A percentile compares a stretch with the other conserved stretches of the same genome.
Evolutionary conservation across 139 green algal genomes (phyloP).

Genomic region (Edaphochlamys debaryana): DNA sequence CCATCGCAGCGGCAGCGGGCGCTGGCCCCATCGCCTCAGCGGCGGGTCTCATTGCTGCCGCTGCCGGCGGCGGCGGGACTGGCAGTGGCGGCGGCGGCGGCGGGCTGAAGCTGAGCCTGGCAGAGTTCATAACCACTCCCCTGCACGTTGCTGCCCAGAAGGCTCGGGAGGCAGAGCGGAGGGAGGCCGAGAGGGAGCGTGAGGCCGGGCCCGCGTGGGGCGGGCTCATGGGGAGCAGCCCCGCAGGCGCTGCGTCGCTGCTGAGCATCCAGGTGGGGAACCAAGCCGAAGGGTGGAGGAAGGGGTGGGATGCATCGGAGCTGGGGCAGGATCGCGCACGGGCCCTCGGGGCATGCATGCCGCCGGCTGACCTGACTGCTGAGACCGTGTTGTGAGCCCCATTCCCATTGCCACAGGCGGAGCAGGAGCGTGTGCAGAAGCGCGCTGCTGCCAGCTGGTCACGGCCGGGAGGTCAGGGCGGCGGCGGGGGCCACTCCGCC

Average conservation of each 20-base stretch:
- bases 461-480: no score
- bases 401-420: no score
- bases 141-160: neutral
- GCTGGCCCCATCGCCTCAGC: neutral
- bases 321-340: no score
- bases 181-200: constrained; percentile 10
- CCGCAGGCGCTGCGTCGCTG: constrained; percentile 1
- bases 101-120: constrained; percentile 34
- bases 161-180: neutral
- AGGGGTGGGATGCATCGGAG: no score
- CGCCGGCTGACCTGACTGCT: no score
- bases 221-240: constrained; percentile 3
- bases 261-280: constrained; percentile 41
- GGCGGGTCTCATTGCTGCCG: neutral
- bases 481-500: neutral
- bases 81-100: neutral
- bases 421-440: constrained; percentile 25
- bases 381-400: no score
- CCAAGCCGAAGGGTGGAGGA: no score
- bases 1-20: no score
- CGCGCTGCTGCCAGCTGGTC: constrained; percentile 7
- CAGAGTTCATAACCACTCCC: constrained; percentile 40
- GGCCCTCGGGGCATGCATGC: no score
- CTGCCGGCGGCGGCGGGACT: neutral
- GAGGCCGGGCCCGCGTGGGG: neutral